Evolutionary conservation across 441 rosid species (phyloP), one percentile per base, ranked within the genome.

Genomic region (Isatis lusitanica): DNA sequence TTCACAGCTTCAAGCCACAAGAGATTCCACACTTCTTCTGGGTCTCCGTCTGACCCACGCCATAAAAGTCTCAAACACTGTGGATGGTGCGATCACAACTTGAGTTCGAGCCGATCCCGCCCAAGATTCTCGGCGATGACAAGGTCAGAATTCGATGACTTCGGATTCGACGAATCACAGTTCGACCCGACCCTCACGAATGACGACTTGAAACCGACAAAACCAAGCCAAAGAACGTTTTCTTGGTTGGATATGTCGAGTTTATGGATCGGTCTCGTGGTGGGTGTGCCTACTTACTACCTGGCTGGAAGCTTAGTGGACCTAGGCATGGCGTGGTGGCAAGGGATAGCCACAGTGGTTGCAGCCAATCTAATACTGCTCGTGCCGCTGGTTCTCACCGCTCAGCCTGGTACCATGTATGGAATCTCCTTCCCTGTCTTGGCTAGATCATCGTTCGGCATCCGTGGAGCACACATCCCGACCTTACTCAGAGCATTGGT

Each of bases 291-390:
- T 30, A 51, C 98, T 0, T 94, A 87, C 62, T 90, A 90, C 83
- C 76, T 94, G 10, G 98, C 98, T 1, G 98, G 96, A 0, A 87
- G 92, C 79, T 82, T 94, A 11, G 98, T 91, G 0, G 96, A 94
- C 64, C 80, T 94, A 9, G 98, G 98, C 42, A 94, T 94, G 97
- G 89, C 98, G 7, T 94, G 98, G 98, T 94, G 98, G 98, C 98
- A 94, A 81, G 98, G 97, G 7, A 87, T 94, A 55, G 88, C 89
- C 13, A 92, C 95, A 4, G 98, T 94, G 21, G 90, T 94, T 60
- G 82, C 79, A 3, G 98, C 98, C 70, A 94, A 94, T 66, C 4
- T 86, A 7, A 86, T 94, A 53, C 81, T 94, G 0, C 79, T 94
- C 15, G 79, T 81, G 12, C 97, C 97, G 0, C 69, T 94, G 9